These are phyloP conservation scores for Calonectria multiphialidica DNA, from an alignment of 2,329 filamentous ascomycete species.

Conservation along the genomic window DNA sequence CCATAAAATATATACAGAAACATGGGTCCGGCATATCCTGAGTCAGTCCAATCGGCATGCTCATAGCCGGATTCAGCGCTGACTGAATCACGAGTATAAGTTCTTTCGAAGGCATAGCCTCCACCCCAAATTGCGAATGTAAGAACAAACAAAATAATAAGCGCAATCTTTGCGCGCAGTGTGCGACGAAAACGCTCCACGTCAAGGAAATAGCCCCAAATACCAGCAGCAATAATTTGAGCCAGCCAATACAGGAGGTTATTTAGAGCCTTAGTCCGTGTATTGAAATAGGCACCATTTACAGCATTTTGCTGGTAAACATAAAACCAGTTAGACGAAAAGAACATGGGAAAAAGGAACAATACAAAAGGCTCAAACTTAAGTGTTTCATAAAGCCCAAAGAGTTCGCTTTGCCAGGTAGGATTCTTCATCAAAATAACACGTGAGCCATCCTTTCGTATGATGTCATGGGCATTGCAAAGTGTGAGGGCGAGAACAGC, in stretches of 20 bases:
- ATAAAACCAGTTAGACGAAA: slow-evolving; percentile 87
- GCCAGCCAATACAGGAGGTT: slow-evolving; percentile 77
- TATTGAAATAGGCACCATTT: slow-evolving; percentile 78
- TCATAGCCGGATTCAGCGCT: slow-evolving; percentile 21
- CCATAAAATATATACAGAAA: slow-evolving; percentile 93
- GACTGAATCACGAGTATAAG: slow-evolving; percentile 32
- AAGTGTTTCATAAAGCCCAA: slow-evolving; percentile 81
- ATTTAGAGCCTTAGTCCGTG: slow-evolving; percentile 79
- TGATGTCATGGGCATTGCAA: slow-evolving; percentile 77
- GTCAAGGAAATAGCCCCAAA: slow-evolving; percentile 82
- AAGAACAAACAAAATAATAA: slow-evolving; percentile 72
- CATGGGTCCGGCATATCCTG: slow-evolving; percentile 80
- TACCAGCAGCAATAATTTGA: slow-evolving; percentile 80
- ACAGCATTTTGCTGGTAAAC: slow-evolving; percentile 82
- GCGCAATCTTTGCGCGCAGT: slow-evolving; percentile 74
- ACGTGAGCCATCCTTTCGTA: slow-evolving; percentile 81
- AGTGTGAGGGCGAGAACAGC: slow-evolving; percentile 78
- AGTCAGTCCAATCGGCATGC: slow-evolving; percentile 72
- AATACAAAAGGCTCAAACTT: slow-evolving; percentile 76
- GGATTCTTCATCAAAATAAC: slow-evolving; percentile 94
- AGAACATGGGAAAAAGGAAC: slow-evolving; percentile 84
- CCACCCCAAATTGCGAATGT: slow-evolving; percentile 88
- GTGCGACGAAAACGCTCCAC: slow-evolving; percentile 69
- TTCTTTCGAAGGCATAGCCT: slow-evolving; percentile 80
- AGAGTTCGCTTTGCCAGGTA: slow-evolving; percentile 83